phyloP scores from a whole-genome alignment of 805 yeast genomes.

The Wickerhamiella domercqiae region DNA sequence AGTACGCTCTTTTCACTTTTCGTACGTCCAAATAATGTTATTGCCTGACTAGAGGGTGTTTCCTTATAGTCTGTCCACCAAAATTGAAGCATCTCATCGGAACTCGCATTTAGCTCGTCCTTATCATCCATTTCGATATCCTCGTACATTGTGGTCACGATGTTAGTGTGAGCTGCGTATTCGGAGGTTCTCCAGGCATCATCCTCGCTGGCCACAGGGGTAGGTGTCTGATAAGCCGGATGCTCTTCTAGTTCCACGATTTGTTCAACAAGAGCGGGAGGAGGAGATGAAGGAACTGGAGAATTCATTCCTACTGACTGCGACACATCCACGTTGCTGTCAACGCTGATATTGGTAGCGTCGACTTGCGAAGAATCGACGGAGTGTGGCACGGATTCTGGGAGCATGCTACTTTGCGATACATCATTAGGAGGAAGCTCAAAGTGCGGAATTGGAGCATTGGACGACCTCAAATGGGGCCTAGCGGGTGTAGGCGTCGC shows the following conservation, averaged over 20 bases:
- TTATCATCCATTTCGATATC: not conserved
- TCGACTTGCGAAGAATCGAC: no score
- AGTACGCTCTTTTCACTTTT: slow-evolving; percentile 42
- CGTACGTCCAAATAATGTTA: slow-evolving; percentile 71
- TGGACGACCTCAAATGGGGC: no score
- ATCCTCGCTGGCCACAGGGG: slow-evolving; percentile 40
- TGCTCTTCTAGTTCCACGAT: no score
- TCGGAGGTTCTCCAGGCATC: slow-evolving; percentile 39
- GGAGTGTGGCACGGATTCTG: no score
- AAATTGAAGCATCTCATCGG: not conserved
- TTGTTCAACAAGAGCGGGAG: slow-evolving; percentile 4
- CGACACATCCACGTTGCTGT: no score
- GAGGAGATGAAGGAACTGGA: not conserved
- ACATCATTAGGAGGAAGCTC: no score
- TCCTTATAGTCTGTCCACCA: slow-evolving; percentile 87
- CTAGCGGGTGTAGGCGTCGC: no score
- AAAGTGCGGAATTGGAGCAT: no score
- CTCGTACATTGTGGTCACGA: no score
- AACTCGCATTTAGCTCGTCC: not conserved
- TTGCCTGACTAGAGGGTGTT: slow-evolving; percentile 35
- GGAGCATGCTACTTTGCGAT: no score
- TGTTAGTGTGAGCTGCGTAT: not conserved
- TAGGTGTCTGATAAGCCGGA: slow-evolving; percentile 28
- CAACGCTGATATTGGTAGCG: no score
- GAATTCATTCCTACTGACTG: no score